Evolutionary conservation across 108 stramenopile genomes (phyloP), one percentile per base, ranked within the genome.

Genomic region (Cyclotella atomus): DNA sequence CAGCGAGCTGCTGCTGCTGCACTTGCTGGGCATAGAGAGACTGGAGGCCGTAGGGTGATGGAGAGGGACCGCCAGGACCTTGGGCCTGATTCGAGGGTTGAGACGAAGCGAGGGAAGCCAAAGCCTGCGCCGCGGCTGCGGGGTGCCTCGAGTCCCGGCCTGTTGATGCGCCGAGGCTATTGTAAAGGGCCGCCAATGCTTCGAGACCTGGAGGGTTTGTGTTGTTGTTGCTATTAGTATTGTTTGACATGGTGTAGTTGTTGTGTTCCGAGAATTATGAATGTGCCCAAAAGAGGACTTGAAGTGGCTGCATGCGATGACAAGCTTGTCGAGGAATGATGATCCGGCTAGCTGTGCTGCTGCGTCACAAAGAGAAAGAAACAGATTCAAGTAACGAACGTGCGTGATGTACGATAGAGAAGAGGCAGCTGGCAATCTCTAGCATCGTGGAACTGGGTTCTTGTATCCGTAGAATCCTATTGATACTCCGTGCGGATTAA

Each of bases 1-100:
- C 50, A 44, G 57, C 60, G 38, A 41, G 38, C 38, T 64, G 75
- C 52, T 57, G 75, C 65, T 57, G 77, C 64, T 76, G 68, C 67
- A 46, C 71, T 61, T 76, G 83, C 12, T 78, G 83, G 3, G 72
- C 57, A 30, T 72, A 56, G 38, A 44, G 27, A 41, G 76, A 65
- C 35, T 28, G 43, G 19, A 60, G 19, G 33, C 55, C 56, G 24
- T 35, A 65, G 19, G 61, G 56, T 19, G 69, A 60, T 50, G 76
- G 76, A 55, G 60, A 20, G 17, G 36, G 0, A 14, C 1, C 12
- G 29, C 10, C 56, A 14, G 56, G 29, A 10, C 5, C 56, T 2
- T 29, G 56, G 0, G 1, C 29, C 38, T 7, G 7, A 14, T 21
- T 21, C 16, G 60, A 19, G 56, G 56, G 56, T 30, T 1, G 29